Base-by-base conservation (phyloP, 2,329 filamentous ascomycete genomes). In the Raffaelea ambrosiae region DNA sequence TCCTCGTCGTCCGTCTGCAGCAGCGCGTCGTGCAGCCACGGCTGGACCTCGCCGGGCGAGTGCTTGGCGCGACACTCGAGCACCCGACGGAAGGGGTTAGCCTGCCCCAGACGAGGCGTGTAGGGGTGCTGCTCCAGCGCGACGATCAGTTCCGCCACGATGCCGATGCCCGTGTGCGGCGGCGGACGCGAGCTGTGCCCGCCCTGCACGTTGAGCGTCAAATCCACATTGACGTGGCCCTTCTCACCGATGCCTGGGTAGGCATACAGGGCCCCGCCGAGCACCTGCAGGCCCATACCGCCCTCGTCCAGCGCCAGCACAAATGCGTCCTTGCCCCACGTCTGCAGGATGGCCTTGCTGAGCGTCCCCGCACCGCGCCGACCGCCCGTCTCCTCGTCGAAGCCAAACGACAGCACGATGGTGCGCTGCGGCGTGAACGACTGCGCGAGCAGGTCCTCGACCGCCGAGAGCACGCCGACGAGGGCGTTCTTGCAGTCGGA, bases 401-500 rank as follows among this genome's bases (percentile, higher is more conserved):
- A 82, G 2, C 79, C 79, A 54, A 81, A 81, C 0, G 76, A 72
- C 1, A 83, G 55, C 5, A 83, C 60, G 5, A 83, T 55, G 0
- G 77, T 79, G 8, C 79, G 67, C 46, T 65, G 66, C 2, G 79
- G 79, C 36, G 59, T 51, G 56, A 76, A 83, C 4, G 64, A 65
- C 43, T 51, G 41, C 9, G 67, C 62, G 9, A 82, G 60, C 4
- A 84, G 68, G 13, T 72, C 63, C 54, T 83, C 77, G 8, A 78
- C 58, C 3, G 76, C 69, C 23, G 77, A 73, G 49, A 83, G 59
- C 19, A 76, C 69, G 2, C 70, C 77, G 43, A 81, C 69, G 14
- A 83, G 67, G 48, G 73, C 72, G 53, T 75, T 77, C 64, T 84
- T 83, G 66, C 74, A 77, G 61, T 83, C 79, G 8, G 66, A 65